Evolutionary conservation across 2,329 filamentous ascomycete species (phyloP).

Genomic region (Microdochium bolleyi): DNA sequence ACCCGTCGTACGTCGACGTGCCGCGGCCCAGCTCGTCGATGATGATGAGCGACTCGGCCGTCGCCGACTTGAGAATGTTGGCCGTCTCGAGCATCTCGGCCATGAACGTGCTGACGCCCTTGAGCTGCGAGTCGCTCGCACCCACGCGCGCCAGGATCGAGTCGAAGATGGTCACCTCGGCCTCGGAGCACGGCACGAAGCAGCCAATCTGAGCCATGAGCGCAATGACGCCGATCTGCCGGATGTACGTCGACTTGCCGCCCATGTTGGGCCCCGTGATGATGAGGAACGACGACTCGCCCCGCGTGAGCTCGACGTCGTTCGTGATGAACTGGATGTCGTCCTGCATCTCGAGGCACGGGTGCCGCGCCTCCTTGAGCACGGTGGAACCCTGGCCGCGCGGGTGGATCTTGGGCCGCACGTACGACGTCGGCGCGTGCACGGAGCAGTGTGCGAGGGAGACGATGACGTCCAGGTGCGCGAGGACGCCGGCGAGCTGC

Average conservation of each 20-base stretch:
- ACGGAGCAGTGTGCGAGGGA: slow-evolving; percentile 89
- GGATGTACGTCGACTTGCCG: slow-evolving; percentile 96
- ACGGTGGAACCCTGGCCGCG: slow-evolving; percentile 83
- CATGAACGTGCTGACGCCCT: slow-evolving; percentile 98
- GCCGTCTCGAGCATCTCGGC: slow-evolving; percentile 98
- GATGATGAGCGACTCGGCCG: slow-evolving; percentile 91
- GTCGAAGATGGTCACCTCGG: slow-evolving; percentile 93
- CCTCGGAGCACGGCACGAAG: slow-evolving; percentile 86
- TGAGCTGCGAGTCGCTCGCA: slow-evolving; percentile 91
- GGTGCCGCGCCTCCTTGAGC: slow-evolving; percentile 88
- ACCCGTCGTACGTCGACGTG: slow-evolving; percentile 96
- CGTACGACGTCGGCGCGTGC: slow-evolving; percentile 86
- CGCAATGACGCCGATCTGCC: slow-evolving; percentile 92
- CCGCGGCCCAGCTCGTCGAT: slow-evolving; percentile 96
- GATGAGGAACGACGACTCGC: slow-evolving; percentile 82
- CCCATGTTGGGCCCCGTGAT: slow-evolving; percentile 99
- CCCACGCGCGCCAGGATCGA: slow-evolving; percentile 94
- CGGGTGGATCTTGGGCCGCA: slow-evolving; percentile 81
- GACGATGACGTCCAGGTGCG: slow-evolving; percentile 91
- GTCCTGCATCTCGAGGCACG: slow-evolving; percentile 98
- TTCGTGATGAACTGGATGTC: slow-evolving; percentile 99
- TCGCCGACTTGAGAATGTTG: slow-evolving; percentile 96
- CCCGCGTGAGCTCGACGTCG: slow-evolving; percentile 74
- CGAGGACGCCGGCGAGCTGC: slow-evolving; percentile 76
- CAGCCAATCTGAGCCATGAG: slow-evolving; percentile 96